Evolutionary conservation across 495 filamentous ascomycete species (phyloP).

Genomic region (Xeromyces bisporus): DNA sequence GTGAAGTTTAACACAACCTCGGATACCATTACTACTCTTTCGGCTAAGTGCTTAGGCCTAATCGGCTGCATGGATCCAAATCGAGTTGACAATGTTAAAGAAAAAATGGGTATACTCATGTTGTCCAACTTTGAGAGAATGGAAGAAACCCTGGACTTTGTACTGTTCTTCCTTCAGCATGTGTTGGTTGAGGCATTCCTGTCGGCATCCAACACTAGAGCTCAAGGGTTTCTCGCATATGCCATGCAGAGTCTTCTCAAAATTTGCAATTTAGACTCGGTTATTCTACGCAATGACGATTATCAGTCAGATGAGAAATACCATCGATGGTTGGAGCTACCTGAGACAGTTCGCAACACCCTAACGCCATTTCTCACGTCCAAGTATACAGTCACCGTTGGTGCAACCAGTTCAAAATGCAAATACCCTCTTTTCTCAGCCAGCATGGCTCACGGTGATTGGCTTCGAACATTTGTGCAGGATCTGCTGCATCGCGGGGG

Average conservation of each 20-base stretch:
- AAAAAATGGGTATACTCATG: slow-evolving; percentile 64
- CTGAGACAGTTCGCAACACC: slow-evolving; percentile 56
- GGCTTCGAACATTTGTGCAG: slow-evolving; percentile 63
- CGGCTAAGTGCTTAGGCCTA: slow-evolving; percentile 64
- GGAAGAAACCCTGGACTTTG: slow-evolving; percentile 70
- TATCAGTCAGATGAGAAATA: slow-evolving; percentile 38
- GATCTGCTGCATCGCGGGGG: slow-evolving; percentile 63
- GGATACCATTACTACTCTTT: slow-evolving; percentile 48
- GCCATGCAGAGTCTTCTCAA: slow-evolving; percentile 85
- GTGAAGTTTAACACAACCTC: slow-evolving; percentile 58
- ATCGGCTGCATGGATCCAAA: slow-evolving; percentile 88
- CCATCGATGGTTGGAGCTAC: slow-evolving; percentile 57
- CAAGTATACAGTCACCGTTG: slow-evolving; percentile 52
- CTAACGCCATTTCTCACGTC: slow-evolving; percentile 74
- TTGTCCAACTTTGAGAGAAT: slow-evolving; percentile 67
- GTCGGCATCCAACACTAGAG: slow-evolving; percentile 66
- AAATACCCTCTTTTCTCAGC: slow-evolving; percentile 63
- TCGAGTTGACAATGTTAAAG: slow-evolving; percentile 60
- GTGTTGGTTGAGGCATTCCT: slow-evolving; percentile 82
- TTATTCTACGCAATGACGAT: slow-evolving; percentile 34
- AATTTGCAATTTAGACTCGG: slow-evolving; percentile 47
- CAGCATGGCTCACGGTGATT: slow-evolving; percentile 48
- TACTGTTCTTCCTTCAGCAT: slow-evolving; percentile 67
- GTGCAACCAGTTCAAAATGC: slow-evolving; percentile 29
- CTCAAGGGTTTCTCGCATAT: slow-evolving; percentile 80